Evolutionary conservation across 305 asterid species (phyloP), one percentile per base, ranked within the genome.

Genomic region (Solanum chacoense): DNA sequence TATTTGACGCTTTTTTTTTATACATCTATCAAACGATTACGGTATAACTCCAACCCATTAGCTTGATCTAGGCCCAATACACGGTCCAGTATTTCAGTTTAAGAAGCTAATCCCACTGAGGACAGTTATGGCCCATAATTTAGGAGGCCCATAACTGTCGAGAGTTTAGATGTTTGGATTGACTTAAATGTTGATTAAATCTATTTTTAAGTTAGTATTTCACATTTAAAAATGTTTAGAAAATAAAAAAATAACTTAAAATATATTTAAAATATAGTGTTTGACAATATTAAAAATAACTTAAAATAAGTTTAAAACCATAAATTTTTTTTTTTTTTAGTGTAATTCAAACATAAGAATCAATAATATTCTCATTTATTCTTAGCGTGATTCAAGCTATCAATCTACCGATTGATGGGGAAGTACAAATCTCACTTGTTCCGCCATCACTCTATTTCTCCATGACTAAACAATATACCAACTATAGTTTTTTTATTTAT

Each of bases 161-260:
- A 42, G 18, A 42, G 55, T 40, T 40, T 40, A 3, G 16, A 14
- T 14, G 22, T 1, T 14, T 45, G 7, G 3, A 45, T 45, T 13
- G 18, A 45, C 8, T 45, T 45, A 45, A 45, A 45, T 14, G 8
- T 45, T 45, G 63, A 1, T 45, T 2, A 14, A 14, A 45, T 45
- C 0, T 45, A 45, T 45, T 45, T 45, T 45, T 45, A 45, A 45
- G 3, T 45, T 0, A 45, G 20, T 5, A 2, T 38, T 45, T 2
- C 0, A 14, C 1, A 2, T 45, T 6, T 5, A 16, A 45, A 14
- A 5, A 1, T 45, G 0, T 45, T 45, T 45, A 45, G 22, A 5
- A 45, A 45, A 45, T 14, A 45, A 0, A 14, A 45, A 45, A 45
- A 12, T 4, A 1, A 12, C 55, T 40, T 45, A 45, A 45, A 14